These are phyloP conservation scores for Hypsizygus marmoreus DNA, from an alignment of 768 basidiomycete species.

Conservation along the genomic window DNA sequence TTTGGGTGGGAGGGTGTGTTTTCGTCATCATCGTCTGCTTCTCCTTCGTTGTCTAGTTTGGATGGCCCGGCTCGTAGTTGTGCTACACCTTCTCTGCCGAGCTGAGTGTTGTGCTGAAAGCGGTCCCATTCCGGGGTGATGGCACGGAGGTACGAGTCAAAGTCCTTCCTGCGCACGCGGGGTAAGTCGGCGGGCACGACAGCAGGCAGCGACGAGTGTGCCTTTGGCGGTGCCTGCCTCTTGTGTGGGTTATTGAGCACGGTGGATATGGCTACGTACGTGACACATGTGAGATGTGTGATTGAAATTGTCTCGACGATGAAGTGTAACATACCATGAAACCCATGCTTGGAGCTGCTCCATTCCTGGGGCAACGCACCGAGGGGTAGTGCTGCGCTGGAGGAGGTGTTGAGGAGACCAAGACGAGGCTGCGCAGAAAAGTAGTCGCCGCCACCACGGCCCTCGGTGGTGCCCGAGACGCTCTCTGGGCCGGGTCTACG, in stretches of 20 bases:
- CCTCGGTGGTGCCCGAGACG: conserved; percentile 72
- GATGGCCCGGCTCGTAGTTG: conserved; percentile 36
- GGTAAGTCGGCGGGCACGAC: conserved; percentile 75
- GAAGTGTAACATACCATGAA: conserved; percentile 66
- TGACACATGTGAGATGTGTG: conserved; percentile 5
- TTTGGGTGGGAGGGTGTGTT: conserved; percentile 22
- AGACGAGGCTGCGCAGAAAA: conserved; percentile 55
- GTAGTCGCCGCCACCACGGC: conserved; percentile 57
- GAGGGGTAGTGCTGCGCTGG: conserved; percentile 43
- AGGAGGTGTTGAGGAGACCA: conserved; percentile 51
- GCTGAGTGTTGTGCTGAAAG: conserved; percentile 53
- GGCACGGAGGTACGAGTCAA: conserved; percentile 77
- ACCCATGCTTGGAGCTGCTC: conserved; percentile 83
- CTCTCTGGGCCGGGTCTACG: conserved; percentile 68
- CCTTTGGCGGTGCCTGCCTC: conserved; percentile 82
- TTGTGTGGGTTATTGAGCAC: conserved; percentile 91
- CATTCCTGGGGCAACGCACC: conserved; percentile 63
- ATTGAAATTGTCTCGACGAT: neutral
- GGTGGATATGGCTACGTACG: conserved; percentile 86
- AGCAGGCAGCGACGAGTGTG: conserved; percentile 77
- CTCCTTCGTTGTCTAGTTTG: conserved; percentile 27
- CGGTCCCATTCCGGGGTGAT: conserved; percentile 78
- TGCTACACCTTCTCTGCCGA: conserved; percentile 40
- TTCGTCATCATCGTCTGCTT: conserved; percentile 13
- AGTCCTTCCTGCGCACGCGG: conserved; percentile 79